Evolutionary conservation across 352 stramenopile species (phyloP), one percentile per base, ranked within the genome.

Genomic region (Pilasporangium apinafurcum): DNA sequence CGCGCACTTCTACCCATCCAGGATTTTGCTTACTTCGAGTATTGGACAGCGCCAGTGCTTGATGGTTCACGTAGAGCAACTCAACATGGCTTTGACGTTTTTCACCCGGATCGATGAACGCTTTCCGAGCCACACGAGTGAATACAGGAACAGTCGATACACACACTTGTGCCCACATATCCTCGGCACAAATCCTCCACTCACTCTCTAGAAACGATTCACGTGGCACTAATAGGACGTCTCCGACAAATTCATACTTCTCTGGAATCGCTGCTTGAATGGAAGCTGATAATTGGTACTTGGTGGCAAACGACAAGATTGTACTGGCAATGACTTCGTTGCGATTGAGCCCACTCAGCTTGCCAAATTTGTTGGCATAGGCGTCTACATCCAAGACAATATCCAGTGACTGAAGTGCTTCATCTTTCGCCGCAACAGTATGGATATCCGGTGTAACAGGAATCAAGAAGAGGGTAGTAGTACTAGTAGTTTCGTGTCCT

Each of bases 1-100:
- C 95, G 37, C 77, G 67, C 37, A 95, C 78, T 44, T 94, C 72
- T 5, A 95, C 80, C 84, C 84, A 96, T 8, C 83, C 79, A 1
- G 55, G 53, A 4, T 44, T 21, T 25, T 72, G 33, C 18, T 56
- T 66, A 4, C 55, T 62, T 20, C 71, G 61, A 5, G 64, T 59
- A 5, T 58, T 56, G 20, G 53, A 31, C 22, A 83, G 53, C n/a
- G n/a, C n/a, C n/a, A n/a, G n/a, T 6, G 61, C 54, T 22, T 63
- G 50, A 17, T 51, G 37, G 52, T 90, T 67, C 2, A 83, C 50
- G 21, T 80, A 89, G 27, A 92, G 32, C 21, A 93, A 32, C 28
- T 91, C 62, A 12, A 94, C 62, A 34, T 70, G 77, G 54, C 80
- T 92, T 44, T 92, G 82, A 13, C 79, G 79, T 48, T 89, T 89